Base-by-base conservation (phyloP, 352 stramenopile species). In the Elongisporangium prolatum region DNA sequence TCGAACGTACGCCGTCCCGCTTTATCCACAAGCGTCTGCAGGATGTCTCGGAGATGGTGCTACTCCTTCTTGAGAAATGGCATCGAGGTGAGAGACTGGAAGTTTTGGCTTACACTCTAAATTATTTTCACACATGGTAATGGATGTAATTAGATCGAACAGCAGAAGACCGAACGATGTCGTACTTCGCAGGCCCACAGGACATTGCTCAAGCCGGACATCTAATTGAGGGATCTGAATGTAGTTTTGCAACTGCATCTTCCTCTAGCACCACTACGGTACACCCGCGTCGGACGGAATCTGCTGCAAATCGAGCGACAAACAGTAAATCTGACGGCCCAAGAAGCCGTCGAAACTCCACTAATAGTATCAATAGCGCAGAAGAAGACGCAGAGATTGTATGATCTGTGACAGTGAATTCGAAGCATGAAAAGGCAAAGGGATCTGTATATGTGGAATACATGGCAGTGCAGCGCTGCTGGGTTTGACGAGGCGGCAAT, bases 11-110 rank as follows among this genome's bases (percentile, higher is more conserved):
- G 10, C 68, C 79, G 20, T 84, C 77, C 7, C 67, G 70, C 16
- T 73, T 92, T 14, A 87, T 90, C 59, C 73, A 88, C 60, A 90
- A 89, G 54, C 77, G 83, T 4, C 58, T 92, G 21, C 76, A 89
- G 34, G 83, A 92, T 67, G 78, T 92, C 2, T 88, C 83, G 0
- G 80, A 89, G 48, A 76, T 90, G 63, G 83, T 92, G 16, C 62
- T 74, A n/a, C 75, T 86, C 48, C 54, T 92, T 21, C 65, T 87
- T 18, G 63, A 59, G 6, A 92, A 92, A 62, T 92, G 82, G 80
- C 65, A 90, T 21, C 74, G 80, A 67, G 82, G 80, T 89, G 56
- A 48, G 28, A 40, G 5, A 8, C 28, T 40, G 9, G 4, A 40
- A 34, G 4, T 8, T 9, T 9, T 34, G 4, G 25, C 8, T 34